Percentiles rank a stretch among this genome's conserved stretches.
Conservation (phyloP, 805 yeast species). For the Cyberlindnera mississippiensis region DNA sequence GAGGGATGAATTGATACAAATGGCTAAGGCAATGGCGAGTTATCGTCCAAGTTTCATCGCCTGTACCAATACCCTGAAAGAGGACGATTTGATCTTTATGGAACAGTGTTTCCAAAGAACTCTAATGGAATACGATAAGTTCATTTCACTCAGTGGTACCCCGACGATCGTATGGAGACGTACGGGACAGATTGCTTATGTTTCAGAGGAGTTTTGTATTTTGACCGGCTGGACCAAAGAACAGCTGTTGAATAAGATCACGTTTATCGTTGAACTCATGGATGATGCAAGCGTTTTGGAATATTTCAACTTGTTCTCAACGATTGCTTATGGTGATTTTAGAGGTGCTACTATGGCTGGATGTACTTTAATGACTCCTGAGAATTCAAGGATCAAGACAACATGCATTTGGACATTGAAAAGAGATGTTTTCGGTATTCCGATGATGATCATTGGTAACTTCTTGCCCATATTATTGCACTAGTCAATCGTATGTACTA, state of each 20-base stretch:
- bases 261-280: constrained; percentile 74
- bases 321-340: constrained; percentile 87
- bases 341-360: constrained; percentile 85
- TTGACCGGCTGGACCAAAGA: constrained; percentile 87
- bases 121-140: constrained; percentile 79
- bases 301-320: constrained; percentile 80
- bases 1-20: constrained; percentile 63
- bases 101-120: constrained; percentile 96
- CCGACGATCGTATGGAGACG: constrained; percentile 96
- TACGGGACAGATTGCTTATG: constrained; percentile 92
- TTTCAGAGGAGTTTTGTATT: constrained; percentile 89
- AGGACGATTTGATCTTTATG: constrained; percentile 89
- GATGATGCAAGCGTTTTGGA: constrained; percentile 85
- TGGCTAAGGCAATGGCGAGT: constrained; percentile 86
- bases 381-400: constrained; percentile 54
- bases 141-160: constrained; percentile 80
- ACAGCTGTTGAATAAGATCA: constrained; percentile 59
- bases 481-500: not conserved
- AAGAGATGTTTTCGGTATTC: constrained; percentile 93
- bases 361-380: constrained; percentile 70
- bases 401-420: constrained; percentile 90
- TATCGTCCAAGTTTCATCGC: constrained; percentile 93
- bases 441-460: constrained; percentile 95
- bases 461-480: constrained; percentile 67
- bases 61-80: constrained; percentile 81